Evolutionary conservation across 331 rosid species (phyloP), one percentile per base, ranked within the genome.

Genomic region (Rosa hybrid): DNA sequence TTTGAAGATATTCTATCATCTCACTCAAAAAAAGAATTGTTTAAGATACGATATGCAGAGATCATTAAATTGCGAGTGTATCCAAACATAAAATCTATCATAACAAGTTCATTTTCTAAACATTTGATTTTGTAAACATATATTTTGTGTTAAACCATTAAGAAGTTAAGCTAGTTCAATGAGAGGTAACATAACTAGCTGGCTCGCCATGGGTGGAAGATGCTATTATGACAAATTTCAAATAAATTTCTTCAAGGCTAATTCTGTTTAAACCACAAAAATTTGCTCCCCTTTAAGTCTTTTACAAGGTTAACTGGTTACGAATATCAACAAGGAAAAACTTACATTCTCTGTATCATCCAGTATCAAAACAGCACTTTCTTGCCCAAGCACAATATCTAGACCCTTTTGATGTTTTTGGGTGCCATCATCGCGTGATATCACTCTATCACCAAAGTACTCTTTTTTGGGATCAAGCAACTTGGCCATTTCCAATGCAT

Each of bases 271-370:
- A 34, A 34, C 45, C 21, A 34, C 25, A n/a, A 56, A 34, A 34
- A 65, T 7, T 34, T 65, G 18, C 21, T 17, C 12, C 46, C 48
- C 44, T 8, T 25, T 63, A 4, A 63, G 34, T 30, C 34, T 30
- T 30, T 30, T 30, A 30, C 16, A 63, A 12, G 68, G 17, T 63
- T 7, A 34, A 30, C 46, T 30, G 48, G n/a, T 6, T 27, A 54
- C 4, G 14, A 41, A n/a, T 72, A 10, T 2, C 30, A 51, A 18
- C 25, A 12, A 42, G 30, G 63, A 64, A 71, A 11, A 81, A 84
- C 96, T 80, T 82, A 93, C 97, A 71, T 89, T 79, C 87, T 96
- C 99, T 4, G 97, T 90, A 88, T 96, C 98, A 73, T 93, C 97
- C 30, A 94, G 93, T 78, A 94, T 94, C 49, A 92, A 72, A 79